These are phyloP conservation scores for Ambrosia artemisiifolia DNA, from an alignment of 129 eudicot species.

Conservation along the genomic window DNA sequence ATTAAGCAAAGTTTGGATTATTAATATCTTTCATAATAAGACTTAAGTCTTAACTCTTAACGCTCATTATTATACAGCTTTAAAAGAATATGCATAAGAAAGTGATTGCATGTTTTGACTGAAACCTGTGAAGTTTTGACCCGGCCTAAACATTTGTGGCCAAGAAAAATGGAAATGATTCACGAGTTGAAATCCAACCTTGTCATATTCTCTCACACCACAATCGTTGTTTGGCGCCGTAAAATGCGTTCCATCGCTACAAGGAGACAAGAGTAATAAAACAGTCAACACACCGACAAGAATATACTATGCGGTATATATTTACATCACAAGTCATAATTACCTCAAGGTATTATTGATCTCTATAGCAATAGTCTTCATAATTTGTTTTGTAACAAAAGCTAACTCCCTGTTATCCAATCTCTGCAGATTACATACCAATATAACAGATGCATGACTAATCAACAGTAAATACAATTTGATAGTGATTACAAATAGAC, in stretches of 20 bases:
- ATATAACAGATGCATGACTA: neutral
- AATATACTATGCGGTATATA: neutral
- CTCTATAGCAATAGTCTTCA: conserved; percentile 78
- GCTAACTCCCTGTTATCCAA: conserved; percentile 65
- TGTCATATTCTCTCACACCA: conserved; percentile 79
- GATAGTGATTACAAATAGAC: too few species aligned
- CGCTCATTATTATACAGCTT: too few species aligned
- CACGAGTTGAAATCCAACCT: conserved; percentile 70
- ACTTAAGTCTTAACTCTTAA: too few species aligned
- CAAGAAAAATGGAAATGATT: conserved; percentile 74
- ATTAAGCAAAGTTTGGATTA: too few species aligned
- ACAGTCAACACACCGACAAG: neutral
- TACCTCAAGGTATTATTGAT: conserved; percentile 59
- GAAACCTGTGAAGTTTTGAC: too few species aligned
- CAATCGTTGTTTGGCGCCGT: conserved; percentile 77
- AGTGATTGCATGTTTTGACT: too few species aligned
- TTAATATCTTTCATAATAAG: too few species aligned
- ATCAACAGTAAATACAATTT: too few species aligned
- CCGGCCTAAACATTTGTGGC: conserved; percentile 25
- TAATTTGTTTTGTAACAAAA: conserved; percentile 67
- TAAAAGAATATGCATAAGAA: too few species aligned
- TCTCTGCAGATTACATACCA: conserved; percentile 52
- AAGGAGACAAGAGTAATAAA: neutral
- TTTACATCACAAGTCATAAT: neutral
- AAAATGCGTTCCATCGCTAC: conserved; percentile 64